Base-by-base conservation (phyloP, 306 rosid genomes). In the Trifolium subterraneum region DNA sequence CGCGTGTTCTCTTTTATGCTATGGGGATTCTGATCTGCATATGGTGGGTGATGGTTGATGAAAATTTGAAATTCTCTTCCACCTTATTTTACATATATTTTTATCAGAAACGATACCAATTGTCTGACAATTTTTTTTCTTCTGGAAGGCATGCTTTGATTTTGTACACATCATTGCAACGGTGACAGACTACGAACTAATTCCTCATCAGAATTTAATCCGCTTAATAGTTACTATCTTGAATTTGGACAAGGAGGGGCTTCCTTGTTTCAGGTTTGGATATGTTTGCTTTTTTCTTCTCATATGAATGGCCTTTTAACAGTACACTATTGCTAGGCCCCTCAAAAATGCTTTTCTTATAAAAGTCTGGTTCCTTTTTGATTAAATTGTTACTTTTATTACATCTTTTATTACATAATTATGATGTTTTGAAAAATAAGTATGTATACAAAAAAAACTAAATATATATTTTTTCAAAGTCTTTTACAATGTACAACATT, bases 141-240 rank as follows among this genome's bases (percentile, higher is more conserved):
- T 84, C 41, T 88, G 79, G 72, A 84, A 94, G 98, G 97, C 96
- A 56, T 88, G 92, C 82, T 94, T 94, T 84, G 97, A 90, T 82
- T 87, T 91, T 66, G 92, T 85, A 15, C 78, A 84, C 74, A 81
- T 85, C 65, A 50, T 86, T 78, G 88, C 83, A 76, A 88, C 86
- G 2, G 93, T 82, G 65, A 82, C 84, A 83, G 83, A 73, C 70
- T 85, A 77, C 79, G 87, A 91, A 55, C 47, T 83, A 72, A 56
- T 91, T 83, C 96, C 98, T 27, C 85, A 90, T 85, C 82, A 87
- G 65, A 87, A 87, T 70, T 79, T 94, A 33, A 86, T 94, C 82
- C 86, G 50, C 72, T 88, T 95, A 35, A 86, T 91, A 77, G 63
- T 81, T 66, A 74, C 88, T 50, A 91, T 94, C 82, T 82, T 94